Conservation (phyloP, 306 rosid genomes). For the Urtica urens region DNA sequence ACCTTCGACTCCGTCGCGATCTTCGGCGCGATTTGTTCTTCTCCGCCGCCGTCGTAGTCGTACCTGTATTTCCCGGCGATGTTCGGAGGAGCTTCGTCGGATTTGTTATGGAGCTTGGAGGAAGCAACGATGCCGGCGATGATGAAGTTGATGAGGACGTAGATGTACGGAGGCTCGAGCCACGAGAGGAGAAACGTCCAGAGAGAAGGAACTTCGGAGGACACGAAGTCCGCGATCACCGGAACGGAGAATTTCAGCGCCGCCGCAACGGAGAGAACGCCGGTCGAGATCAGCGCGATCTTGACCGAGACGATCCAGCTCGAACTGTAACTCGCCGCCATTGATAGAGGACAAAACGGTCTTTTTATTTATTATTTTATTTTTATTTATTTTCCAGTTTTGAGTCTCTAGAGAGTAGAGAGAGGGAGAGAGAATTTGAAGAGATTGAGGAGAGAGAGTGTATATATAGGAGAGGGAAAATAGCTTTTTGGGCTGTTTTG, state of each 20-base stretch:
- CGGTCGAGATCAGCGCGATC: slow-evolving; percentile 41
- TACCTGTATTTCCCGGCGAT: neutral
- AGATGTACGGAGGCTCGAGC: slow-evolving; percentile 74
- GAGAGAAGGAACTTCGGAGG: slow-evolving; percentile 47
- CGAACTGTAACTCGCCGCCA: slow-evolving; percentile 8
- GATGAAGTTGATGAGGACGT: slow-evolving; percentile 61
- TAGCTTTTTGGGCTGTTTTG: too few species aligned
- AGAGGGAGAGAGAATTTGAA: neutral
- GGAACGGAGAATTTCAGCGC: slow-evolving; percentile 57
- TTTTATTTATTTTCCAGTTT: too few species aligned
- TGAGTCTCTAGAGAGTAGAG: neutral
- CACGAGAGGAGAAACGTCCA: slow-evolving; percentile 43
- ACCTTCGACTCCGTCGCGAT: slow-evolving; percentile 4
- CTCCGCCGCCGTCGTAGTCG: neutral
- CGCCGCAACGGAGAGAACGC: slow-evolving; percentile 47
- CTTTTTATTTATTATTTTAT: too few species aligned
- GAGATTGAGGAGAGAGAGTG: neutral
- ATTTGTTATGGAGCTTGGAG: slow-evolving; percentile 42
- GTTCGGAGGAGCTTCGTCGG: slow-evolving; percentile 1
- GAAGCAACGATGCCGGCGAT: slow-evolving; percentile 73
- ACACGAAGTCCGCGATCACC: slow-evolving; percentile 30
- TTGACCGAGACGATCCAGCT: slow-evolving; percentile 35
- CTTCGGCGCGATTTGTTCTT: neutral
- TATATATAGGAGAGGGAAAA: slow-evolving; percentile 10
- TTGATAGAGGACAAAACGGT: slow-evolving; percentile 3